Base-by-base conservation (phyloP, 2,329 filamentous ascomycete species). In the Paraconiothyrium sp. region DNA sequence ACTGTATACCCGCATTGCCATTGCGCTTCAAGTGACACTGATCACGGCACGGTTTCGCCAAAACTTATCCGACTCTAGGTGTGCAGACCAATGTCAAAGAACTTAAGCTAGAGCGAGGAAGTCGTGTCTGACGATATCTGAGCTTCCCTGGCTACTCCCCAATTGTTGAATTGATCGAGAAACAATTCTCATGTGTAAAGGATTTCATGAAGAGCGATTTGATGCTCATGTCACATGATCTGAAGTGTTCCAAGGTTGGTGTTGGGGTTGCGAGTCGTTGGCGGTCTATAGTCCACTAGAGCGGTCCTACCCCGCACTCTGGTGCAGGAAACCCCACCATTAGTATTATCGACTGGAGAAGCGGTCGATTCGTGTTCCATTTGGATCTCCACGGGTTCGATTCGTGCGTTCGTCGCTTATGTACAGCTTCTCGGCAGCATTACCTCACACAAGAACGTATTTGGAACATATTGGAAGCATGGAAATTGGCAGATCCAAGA, bases 21-120 rank as follows among this genome's bases (percentile, higher is more conserved):
- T n/a, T 34, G 27, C 5, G 7, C 41, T 44, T 24, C 30, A n/a
- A 47, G 39, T 27, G 39, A 46, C 2, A 35, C 30, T 32, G 3
- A 22, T 51, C n/a, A 64, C 67, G 70, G 69, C 60, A 65, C 49
- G 37, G 34, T 59, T 61, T 69, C 65, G 72, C 71, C 64, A 72
- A 71, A 72, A 54, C 59, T 67, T 70, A 65, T 65, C 72, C 70
- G 71, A 63, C 35, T 62, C 60, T 55, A 62, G 63, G 59, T 73
- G 67, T 74, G 72, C 69, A 67, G 67, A 69, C 63, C 64, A 63
- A 49, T 59, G 30, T 35, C 20, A 8, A 61, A 62, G 65, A 35
- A 0, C 5, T 24, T 24, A 5, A 30, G 20, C 34, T 27, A 20
- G 44, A 4, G n/a, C 32, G 13, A 11, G 1, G 39, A 9, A n/a